Conservation (phyloP, 305 asterid genomes). For the Fraxinus paxiana region DNA sequence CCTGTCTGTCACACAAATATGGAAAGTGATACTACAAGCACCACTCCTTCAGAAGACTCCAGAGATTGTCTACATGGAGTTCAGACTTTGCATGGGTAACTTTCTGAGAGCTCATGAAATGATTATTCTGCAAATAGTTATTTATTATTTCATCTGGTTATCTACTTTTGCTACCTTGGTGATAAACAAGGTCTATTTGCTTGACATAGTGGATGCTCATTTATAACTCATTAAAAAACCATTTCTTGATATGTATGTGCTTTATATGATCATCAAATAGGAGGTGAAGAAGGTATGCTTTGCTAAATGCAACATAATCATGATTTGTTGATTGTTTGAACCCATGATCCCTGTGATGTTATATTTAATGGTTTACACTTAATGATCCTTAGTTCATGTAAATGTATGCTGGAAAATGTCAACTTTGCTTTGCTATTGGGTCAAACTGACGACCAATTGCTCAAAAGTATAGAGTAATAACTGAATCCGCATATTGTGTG, state of each 20-base stretch:
- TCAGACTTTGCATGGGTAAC: constrained; percentile 76
- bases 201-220: not conserved
- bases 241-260: not conserved
- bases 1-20: constrained; percentile 42
- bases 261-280: not conserved
- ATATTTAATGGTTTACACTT: not conserved
- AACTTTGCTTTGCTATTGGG: not conserved
- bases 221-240: not conserved
- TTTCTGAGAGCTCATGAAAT: constrained; percentile 19
- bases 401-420: not conserved
- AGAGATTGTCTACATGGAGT: constrained; percentile 47
- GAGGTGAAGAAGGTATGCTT: not conserved
- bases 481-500: not conserved
- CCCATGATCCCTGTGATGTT: not conserved
- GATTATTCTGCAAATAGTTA: not conserved
- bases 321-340: not conserved
- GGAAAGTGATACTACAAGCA: constrained; percentile 63
- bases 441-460: not conserved
- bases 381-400: not conserved
- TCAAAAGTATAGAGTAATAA: not conserved
- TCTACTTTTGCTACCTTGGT: not conserved
- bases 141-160: not conserved
- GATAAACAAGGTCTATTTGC: not conserved
- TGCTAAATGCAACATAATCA: not conserved
- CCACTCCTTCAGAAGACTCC: constrained; percentile 43